These are phyloP conservation scores for Pelargonium cotyledonis DNA, from an alignment of 441 rosid species.

Conservation along the genomic window DNA sequence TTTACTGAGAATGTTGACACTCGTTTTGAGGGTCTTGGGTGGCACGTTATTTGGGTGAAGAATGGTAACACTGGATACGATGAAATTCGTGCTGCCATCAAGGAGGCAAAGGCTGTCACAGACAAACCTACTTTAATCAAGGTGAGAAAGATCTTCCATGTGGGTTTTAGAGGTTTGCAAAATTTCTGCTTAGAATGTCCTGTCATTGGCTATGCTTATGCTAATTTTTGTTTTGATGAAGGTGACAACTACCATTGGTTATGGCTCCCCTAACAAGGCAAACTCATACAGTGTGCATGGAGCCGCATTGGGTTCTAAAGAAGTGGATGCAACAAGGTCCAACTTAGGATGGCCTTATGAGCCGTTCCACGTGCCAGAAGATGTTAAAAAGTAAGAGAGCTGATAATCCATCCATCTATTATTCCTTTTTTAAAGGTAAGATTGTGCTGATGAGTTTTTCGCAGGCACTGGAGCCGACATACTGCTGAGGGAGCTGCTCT, in stretches of 20 bases:
- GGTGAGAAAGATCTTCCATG: slow-evolving; percentile 32
- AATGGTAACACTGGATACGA: slow-evolving; percentile 88
- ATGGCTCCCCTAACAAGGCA: slow-evolving; percentile 85
- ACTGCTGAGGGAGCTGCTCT: slow-evolving; percentile 54
- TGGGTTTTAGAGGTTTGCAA: background rate
- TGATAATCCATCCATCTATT: background rate
- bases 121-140: slow-evolving; percentile 89
- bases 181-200: background rate
- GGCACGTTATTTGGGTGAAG: slow-evolving; percentile 98
- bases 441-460: slow-evolving; percentile 19
- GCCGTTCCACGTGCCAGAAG: slow-evolving; percentile 82
- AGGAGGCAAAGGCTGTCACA: slow-evolving; percentile 82
- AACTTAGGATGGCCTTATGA: slow-evolving; percentile 80
- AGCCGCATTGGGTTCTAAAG: slow-evolving; percentile 78
- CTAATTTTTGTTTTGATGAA: slow-evolving; percentile 24
- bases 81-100: slow-evolving; percentile 88
- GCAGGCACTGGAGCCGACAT: slow-evolving; percentile 98
- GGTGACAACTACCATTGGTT: slow-evolving; percentile 87
- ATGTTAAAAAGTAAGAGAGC: slow-evolving; percentile 50
- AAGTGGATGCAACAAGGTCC: slow-evolving; percentile 82
- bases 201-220: background rate
- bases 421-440: slow-evolving; percentile 14
- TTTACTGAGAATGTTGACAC: slow-evolving; percentile 72
- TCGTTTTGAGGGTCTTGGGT: slow-evolving; percentile 87
- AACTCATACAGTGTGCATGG: slow-evolving; percentile 82